phyloP scores from a whole-genome alignment of 2,329 filamentous ascomycete genomes.

The Arachnomyces sp. region DNA sequence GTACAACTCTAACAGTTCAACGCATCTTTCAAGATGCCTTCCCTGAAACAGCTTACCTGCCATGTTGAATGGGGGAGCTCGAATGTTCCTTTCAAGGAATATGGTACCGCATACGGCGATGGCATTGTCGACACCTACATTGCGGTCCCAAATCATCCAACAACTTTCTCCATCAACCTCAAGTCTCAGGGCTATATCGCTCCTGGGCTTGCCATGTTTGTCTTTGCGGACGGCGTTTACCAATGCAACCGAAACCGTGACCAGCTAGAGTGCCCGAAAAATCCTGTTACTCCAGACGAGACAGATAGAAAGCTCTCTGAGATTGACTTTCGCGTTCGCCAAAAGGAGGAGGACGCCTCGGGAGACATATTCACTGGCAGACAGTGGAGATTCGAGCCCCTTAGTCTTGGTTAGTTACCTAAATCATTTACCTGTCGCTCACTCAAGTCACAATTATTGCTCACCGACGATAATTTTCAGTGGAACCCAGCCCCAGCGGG shows the following conservation, averaged over 20 bases:
- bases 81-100: constrained; percentile 40
- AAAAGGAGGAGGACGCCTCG: constrained; percentile 44
- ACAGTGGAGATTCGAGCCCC: constrained; percentile 45
- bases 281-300: constrained; percentile 17
- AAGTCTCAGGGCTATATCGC: constrained; percentile 44
- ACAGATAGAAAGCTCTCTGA: constrained; percentile 26
- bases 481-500: neutral
- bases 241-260: constrained; percentile 49
- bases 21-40: constrained; percentile 39
- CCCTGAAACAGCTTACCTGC: constrained; percentile 45
- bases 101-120: constrained; percentile 43
- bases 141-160: constrained; percentile 38
- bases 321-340: constrained; percentile 43
- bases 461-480: too few relatives aligned
- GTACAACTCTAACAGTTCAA: neutral
- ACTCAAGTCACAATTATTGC: neutral
- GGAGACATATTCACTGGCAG: constrained; percentile 42
- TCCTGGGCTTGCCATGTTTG: constrained; percentile 45
- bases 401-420: constrained; percentile 37
- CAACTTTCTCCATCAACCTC: constrained; percentile 43
- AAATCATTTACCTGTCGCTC: neutral
- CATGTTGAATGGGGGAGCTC: constrained; percentile 41
- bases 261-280: constrained; percentile 24
- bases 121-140: constrained; percentile 45
- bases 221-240: constrained; percentile 51